Evolutionary conservation across 129 eudicot species (phyloP).

Genomic region (Flaveria linearis): DNA sequence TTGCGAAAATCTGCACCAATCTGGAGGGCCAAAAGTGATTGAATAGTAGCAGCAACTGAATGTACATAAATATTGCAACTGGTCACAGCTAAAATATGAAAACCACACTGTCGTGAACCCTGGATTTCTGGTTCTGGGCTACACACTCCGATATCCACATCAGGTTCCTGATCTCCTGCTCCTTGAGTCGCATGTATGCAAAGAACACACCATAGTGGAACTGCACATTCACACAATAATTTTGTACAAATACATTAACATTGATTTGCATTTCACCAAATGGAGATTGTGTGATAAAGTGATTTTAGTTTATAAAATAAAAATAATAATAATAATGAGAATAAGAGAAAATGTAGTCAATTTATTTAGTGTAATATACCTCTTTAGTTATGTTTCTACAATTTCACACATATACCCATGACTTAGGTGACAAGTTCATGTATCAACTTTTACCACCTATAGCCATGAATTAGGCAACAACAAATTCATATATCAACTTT

Average conservation of each 20-base stretch:
- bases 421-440: neutral
- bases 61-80: conserved; percentile 22
- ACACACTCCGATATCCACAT: conserved; percentile 99
- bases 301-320: too few relatives aligned
- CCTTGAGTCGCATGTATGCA: conserved; percentile 86
- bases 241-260: neutral
- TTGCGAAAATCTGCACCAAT: conserved; percentile 25
- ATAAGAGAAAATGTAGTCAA: neutral
- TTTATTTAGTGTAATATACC: too few relatives aligned
- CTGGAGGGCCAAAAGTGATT: conserved; percentile 10
- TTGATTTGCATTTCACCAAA: neutral
- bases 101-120: conserved; percentile 95
- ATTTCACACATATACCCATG: neutral
- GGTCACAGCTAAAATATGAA: conserved; percentile 52
- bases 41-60: conserved; percentile 23
- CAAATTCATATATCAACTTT: too few relatives aligned
- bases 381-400: neutral
- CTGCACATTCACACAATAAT: conserved; percentile 43
- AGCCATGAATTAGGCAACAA: too few relatives aligned
- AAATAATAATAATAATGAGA: too few relatives aligned
- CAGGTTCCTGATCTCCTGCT: conserved; percentile 93
- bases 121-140: conserved; percentile 92
- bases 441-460: neutral
- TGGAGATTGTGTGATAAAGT: too few relatives aligned
- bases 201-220: conserved; percentile 89